Evolutionary conservation across 176 grass and related monocot genomes (phyloP), one percentile per base, ranked within the genome.

Genomic region (Aegilops longissima): DNA sequence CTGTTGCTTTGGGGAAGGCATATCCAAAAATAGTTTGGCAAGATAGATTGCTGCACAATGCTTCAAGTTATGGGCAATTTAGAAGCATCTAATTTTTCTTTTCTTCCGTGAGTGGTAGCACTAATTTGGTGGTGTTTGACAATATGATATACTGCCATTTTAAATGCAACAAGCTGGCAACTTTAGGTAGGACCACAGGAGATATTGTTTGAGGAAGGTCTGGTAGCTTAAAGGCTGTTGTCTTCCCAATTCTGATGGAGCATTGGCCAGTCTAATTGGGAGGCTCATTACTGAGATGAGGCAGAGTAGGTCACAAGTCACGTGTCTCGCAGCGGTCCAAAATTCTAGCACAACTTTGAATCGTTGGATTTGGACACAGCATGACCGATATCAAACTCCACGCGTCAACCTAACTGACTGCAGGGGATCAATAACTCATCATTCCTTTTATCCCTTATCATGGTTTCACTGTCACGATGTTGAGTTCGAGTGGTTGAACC

Each of bases 11-110:
- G 27, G 83, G 16, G 47, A 84, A 70, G 56, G 17, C 9, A 79
- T 83, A 25, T 66, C 78, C 69, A 17, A 80, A 83, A 9, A 21
- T 36, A 45, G 25, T 38, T 75, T 35, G 4, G 29, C 63, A 86
- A 72, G 63, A 64, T 2, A 51, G 3, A 82, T 54, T 11, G 9
- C 5, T 8, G 67, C 33, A 18, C 30, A 83, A 59, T 61, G n/a
- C 40, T 77, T 84, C 18, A 84, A 86, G 64, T 49, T 42, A 73
- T 58, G 65, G 9, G 25, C 3, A 82, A 47, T 23, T 6, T n/a
- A 56, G 6, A 24, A 40, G 39, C 39, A 34, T 82, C 14, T 31
- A 8, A 9, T 2, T 23, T 27, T 49, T 64, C 6, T 45, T 81
- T 35, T 10, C 18, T 27, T 23, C 14, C 34, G 71, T 40, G 35